Percentiles rank a stretch among this genome's conserved stretches.
Conservation (phyloP, 768 basidiomycete species). For the Solioccasus polychromus region DNA sequence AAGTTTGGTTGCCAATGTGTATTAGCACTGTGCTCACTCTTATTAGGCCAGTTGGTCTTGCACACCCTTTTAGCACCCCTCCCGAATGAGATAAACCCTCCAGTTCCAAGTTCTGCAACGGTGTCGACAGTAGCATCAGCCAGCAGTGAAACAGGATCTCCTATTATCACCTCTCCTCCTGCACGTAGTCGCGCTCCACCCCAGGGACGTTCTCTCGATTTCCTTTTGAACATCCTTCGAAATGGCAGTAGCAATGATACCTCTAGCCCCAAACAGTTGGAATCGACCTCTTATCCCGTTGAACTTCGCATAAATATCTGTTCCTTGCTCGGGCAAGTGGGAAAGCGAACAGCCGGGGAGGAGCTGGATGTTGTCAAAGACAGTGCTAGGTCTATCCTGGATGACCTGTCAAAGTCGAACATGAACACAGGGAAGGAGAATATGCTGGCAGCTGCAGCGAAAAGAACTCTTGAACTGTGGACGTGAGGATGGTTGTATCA, state of each 20-base stretch:
- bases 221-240: constrained; percentile 60
- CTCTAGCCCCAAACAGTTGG: constrained; percentile 41
- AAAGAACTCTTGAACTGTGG: constrained; percentile 43
- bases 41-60: constrained; percentile 59
- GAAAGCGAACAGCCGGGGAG: constrained; percentile 48
- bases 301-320: constrained; percentile 80
- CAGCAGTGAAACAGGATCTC: constrained; percentile 46
- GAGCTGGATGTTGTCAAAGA: constrained; percentile 51
- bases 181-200: constrained; percentile 37
- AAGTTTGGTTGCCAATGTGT: constrained; percentile 21
- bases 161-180: constrained; percentile 44
- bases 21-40: constrained; percentile 5
- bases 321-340: constrained; percentile 64
- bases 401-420: constrained; percentile 41
- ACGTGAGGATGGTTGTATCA: constrained; percentile 8
- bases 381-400: constrained; percentile 46
- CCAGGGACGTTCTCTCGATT: constrained; percentile 62
- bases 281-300: constrained; percentile 51
- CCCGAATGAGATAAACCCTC: constrained; percentile 37
- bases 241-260: constrained; percentile 33
- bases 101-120: constrained; percentile 30
- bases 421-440: constrained; percentile 33
- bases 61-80: constrained; percentile 55
- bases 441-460: constrained; percentile 38
- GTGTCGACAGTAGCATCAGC: constrained; percentile 39